Evolutionary conservation across 169 alveolate species (phyloP).

Genomic region (Miamiensis avidus): DNA sequence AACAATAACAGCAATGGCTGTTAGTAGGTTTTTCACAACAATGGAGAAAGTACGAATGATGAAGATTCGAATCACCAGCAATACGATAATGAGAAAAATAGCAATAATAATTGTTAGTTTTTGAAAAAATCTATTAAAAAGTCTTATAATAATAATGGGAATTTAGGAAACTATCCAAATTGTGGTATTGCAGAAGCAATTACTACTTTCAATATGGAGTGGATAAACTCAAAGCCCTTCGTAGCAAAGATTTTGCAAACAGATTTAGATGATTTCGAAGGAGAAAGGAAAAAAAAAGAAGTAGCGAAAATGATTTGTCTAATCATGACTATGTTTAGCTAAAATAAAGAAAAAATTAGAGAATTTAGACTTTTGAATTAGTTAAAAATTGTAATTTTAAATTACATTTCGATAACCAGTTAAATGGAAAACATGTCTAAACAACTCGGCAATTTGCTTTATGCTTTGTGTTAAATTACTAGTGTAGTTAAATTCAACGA

Average conservation of each 20-base stretch:
- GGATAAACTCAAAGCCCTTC: background rate
- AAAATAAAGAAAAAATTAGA: background rate
- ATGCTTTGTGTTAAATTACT: background rate
- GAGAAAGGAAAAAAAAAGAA: background rate
- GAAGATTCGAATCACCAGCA: too few species aligned
- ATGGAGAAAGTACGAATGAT: too few species aligned
- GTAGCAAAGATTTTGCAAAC: background rate
- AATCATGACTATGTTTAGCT: background rate
- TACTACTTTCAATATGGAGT: background rate
- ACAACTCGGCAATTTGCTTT: background rate
- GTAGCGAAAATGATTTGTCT: background rate
- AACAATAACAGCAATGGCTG: too few species aligned
- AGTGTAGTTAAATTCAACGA: background rate
- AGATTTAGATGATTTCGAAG: background rate
- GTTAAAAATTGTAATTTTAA: too few species aligned
- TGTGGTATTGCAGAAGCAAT: too few species aligned
- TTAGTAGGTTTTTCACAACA: too few species aligned
- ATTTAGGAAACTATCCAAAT: background rate
- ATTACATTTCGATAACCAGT: too few species aligned
- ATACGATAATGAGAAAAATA: too few species aligned
- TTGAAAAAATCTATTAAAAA: too few species aligned
- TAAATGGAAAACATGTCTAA: too few species aligned
- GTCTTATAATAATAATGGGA: background rate
- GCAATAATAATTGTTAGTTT: too few species aligned
- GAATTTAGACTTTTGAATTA: background rate